Evolutionary conservation across 352 stramenopile species (phyloP), one percentile per base, ranked within the genome.

Genomic region (Phytophthora sansomeana): DNA sequence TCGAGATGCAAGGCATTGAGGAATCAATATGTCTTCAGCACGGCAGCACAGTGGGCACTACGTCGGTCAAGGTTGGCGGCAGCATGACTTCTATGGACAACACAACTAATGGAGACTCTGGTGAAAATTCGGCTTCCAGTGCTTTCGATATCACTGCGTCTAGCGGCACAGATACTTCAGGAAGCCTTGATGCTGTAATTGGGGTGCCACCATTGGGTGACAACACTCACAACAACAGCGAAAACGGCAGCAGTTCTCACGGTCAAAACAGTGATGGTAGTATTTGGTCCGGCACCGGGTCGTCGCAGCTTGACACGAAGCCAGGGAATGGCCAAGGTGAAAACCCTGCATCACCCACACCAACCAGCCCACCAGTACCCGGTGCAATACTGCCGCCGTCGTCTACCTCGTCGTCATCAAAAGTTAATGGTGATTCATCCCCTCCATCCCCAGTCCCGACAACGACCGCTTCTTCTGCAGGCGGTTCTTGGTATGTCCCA

Each of bases 91-190:
- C 48, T 11, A 21, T 13, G 16, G 30, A 35, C 24, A 59, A 35
- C 14, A 39, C 13, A 21, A 29, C 19, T 7, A 41, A 53, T 43
- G 24, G 35, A 24, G 16, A n/a, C 41, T 58, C 26, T 17, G 43
- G 53, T 6, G 26, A 46, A 14, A n/a, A 39, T 32, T 2, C 47
- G 46, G 42, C 38, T 26, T 56, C 57, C 28, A 39, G 36, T 19
- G 56, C 33, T 54, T 6, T 68, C 28, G 30, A 29, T 35, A 28
- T 44, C 47, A 61, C 32, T 3, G 35, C 11, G 19, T 61, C 43
- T 41, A 5, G 7, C n/a, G 38, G 48, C 6, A 44, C 28, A 9
- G 19, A 62, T 33, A 26, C 39, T 38, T 54, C 48, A 17, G 24
- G 38, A 19, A 67, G 36, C 6, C 59, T 43, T 21, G 50, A 43